phyloP scores from a whole-genome alignment of 73 alveolate genomes.

The Tetrahymena thermophila region DNA sequence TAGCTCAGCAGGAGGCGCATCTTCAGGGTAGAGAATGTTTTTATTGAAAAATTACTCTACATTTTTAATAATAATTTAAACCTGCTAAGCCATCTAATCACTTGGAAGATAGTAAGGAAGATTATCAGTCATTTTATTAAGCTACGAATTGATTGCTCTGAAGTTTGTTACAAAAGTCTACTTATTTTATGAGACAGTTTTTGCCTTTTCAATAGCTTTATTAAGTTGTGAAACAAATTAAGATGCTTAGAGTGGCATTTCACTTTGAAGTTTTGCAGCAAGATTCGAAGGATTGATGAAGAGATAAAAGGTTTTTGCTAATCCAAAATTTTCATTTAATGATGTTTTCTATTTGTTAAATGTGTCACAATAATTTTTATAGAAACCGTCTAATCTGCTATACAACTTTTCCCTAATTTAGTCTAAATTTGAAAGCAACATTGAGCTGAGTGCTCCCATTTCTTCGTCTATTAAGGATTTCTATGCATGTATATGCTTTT shows the following conservation, averaged over 20 bases:
- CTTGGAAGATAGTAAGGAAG: not conserved
- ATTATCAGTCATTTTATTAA: not conserved
- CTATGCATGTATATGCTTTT: conserved; percentile 34
- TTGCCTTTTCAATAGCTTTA: not conserved
- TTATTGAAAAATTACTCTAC: not conserved
- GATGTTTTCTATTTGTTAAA: not conserved
- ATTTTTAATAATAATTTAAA: not conserved
- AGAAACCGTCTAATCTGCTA: not conserved
- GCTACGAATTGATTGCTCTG: not conserved
- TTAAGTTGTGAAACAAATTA: not conserved
- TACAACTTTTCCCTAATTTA: not conserved
- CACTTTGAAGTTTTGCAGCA: not conserved
- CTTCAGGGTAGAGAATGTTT: not conserved
- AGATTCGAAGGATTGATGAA: not conserved
- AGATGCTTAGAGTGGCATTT: not conserved
- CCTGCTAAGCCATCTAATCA: not conserved
- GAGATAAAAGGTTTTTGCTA: not conserved
- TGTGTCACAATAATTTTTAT: not conserved
- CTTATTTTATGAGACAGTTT: not conserved
- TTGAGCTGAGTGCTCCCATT: not conserved
- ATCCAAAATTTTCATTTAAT: not conserved
- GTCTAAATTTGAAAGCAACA: not conserved
- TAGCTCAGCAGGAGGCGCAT: not conserved
- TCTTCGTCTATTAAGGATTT: conserved; percentile 34
- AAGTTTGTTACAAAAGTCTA: not conserved